Conservation (phyloP, 495 filamentous ascomycete species). For the Xylaria nigripes region DNA sequence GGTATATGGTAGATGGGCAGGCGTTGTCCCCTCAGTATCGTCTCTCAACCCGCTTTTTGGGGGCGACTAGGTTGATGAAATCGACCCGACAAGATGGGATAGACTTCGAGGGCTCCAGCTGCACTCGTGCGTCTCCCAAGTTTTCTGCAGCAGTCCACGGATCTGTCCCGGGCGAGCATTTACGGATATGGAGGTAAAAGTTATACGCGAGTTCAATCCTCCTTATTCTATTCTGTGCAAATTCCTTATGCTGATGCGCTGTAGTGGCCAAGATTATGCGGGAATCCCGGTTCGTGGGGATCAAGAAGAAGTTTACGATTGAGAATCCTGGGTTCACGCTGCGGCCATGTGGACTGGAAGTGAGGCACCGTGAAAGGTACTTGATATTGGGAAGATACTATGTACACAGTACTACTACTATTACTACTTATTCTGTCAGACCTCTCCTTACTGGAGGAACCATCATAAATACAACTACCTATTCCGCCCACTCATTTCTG, state of each 20-base stretch:
- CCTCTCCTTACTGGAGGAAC: no score
- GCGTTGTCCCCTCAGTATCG: slow-evolving; percentile 23
- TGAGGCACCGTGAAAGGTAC: no score
- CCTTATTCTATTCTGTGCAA: neutral
- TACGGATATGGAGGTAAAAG: neutral
- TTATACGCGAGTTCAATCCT: neutral
- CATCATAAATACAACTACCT: no score
- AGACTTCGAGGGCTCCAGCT: slow-evolving; percentile 4
- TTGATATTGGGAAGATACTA: no score
- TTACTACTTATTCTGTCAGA: no score
- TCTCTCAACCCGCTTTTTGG: slow-evolving; percentile 21
- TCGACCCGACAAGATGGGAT: slow-evolving; percentile 33
- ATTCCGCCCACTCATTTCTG: no score
- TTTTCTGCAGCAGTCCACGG: slow-evolving; percentile 26
- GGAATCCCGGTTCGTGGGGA: neutral
- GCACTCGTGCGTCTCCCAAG: slow-evolving; percentile 20
- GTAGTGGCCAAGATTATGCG: neutral
- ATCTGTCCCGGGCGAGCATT: slow-evolving; percentile 18
- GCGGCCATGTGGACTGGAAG: neutral
- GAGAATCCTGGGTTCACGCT: neutral
- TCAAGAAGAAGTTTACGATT: neutral
- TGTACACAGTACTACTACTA: no score
- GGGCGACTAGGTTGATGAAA: slow-evolving; percentile 22
- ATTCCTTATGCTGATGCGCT: neutral
- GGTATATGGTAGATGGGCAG: no score